Conservation (phyloP, 371 early-diverging fungal genomes). For the Haplosporangium sp. region DNA sequence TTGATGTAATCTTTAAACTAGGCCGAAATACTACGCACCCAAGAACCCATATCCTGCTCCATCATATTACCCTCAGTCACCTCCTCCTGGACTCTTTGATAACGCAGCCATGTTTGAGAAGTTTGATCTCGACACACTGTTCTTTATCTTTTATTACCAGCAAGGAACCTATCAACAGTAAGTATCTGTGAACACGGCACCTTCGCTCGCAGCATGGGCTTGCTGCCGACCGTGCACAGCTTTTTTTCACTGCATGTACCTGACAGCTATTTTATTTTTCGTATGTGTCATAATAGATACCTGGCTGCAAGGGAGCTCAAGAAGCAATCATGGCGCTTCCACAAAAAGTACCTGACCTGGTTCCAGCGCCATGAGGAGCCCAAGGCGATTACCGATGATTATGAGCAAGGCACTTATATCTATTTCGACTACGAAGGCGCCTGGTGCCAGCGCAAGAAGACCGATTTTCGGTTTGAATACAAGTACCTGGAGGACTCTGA, state of each 20-base stretch:
- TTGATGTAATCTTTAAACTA: conserved; percentile 22
- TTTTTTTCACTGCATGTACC: no score
- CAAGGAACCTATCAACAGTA: conserved; percentile 96
- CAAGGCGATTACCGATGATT: conserved; percentile 95
- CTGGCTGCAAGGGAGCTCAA: conserved; percentile 97
- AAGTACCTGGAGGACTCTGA: conserved; percentile 86
- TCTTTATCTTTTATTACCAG: conserved; percentile 98
- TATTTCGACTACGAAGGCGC: conserved; percentile 99
- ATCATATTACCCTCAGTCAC: conserved; percentile 89
- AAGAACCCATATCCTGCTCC: conserved; percentile 85
- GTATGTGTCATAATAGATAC: conserved; percentile 78
- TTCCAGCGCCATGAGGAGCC: conserved; percentile 99
- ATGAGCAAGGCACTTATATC: conserved; percentile 98
- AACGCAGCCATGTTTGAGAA: conserved; percentile 88
- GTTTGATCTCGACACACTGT: conserved; percentile 97
- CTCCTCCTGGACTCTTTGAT: conserved; percentile 83
- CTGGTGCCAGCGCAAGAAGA: conserved; percentile 98
- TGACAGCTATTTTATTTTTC: no score
- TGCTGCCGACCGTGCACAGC: no score
- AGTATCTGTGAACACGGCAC: no score
- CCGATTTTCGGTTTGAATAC: conserved; percentile 95
- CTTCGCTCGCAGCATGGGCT: no score
- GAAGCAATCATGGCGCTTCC: conserved; percentile 99
- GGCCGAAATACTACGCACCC: conserved; percentile 79
- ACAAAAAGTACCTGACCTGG: conserved; percentile 99